Percentiles rank a stretch among this genome's conserved stretches.
Evolutionary conservation across 78 protist species (phyloP).

Genomic region (Cyanophora paradoxa): DNA sequence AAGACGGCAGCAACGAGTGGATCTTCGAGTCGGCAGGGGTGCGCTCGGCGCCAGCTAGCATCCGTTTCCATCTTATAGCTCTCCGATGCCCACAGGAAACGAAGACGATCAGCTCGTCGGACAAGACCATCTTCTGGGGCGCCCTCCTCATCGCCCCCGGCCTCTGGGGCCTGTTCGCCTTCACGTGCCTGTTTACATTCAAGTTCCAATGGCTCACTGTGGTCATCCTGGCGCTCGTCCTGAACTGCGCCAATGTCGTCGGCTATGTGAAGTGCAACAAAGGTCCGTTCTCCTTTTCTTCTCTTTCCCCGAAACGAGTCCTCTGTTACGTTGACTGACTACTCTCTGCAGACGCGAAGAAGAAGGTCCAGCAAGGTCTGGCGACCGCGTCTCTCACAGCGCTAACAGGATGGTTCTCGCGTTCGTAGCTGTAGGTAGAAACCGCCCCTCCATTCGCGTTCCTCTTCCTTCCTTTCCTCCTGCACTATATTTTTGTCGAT

Average conservation of each 20-base stretch:
- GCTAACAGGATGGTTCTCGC: too few relatives aligned
- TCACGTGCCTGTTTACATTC: not conserved
- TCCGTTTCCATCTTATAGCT: not conserved
- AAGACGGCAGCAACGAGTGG: not conserved
- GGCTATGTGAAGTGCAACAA: conserved; percentile 5
- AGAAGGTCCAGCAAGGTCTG: too few relatives aligned
- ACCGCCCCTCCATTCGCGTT: too few relatives aligned
- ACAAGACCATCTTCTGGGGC: not conserved
- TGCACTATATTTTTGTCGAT: too few relatives aligned
- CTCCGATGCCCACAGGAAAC: not conserved
- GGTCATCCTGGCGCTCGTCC: not conserved
- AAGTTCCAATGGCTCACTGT: conserved; percentile 1
- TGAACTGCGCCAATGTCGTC: not conserved
- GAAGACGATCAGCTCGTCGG: not conserved
- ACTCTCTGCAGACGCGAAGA: too few relatives aligned
- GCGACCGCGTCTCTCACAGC: too few relatives aligned
- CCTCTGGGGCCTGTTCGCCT: conserved; percentile 6
- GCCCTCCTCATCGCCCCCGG: not conserved
- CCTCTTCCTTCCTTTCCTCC: too few relatives aligned
- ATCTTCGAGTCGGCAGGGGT: not conserved
- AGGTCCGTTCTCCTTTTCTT: too few relatives aligned
- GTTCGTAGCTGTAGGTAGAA: too few relatives aligned
- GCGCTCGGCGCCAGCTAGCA: not conserved
- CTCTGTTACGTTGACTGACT: too few relatives aligned
- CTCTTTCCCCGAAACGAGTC: too few relatives aligned